Evolutionary conservation across 805 yeast species (phyloP), one percentile per base, ranked within the genome.

Genomic region (Spathaspora hagerdaliae): DNA sequence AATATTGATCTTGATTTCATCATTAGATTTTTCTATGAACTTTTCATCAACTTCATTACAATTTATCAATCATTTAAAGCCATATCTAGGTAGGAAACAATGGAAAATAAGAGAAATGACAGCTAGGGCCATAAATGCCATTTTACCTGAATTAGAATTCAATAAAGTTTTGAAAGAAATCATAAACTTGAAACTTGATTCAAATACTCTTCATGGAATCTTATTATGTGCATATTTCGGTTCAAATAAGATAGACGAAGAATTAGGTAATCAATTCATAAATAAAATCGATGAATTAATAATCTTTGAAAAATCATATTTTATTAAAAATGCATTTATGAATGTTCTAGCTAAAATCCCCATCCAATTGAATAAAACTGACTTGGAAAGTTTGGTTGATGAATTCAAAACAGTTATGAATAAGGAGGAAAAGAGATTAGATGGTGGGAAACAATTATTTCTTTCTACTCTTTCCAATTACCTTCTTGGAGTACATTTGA

Each of bases 61-160:
- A 6, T 39, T 46, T 14, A 29, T 12, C 8, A 14, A 26, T 9
- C 33, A 31, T 7, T 10, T 43, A 7, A 37, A 24, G 24, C 12
- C 35, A 5, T 54, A 84, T 50, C 64, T 91, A 29, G 67, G 68
- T 0, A 77, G 80, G 48, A 63, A 63, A 37, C 69, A 74, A 45
- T 92, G 96, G 96, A 89, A 89, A 55, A 75, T 94, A 7, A 75
- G 99, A 50, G 97, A 91, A 57, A 78, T 87, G 79, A 86, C 96
- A 0, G 87, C 96, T 0, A 74, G 82, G 56, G 78, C 89, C 5
- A 55, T 87, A 1, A 78, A 84, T 0, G 65, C 83, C 0, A 38
- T 49, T 41, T 24, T 42, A 6, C 19, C 29, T 24, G 24, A 27
- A 26, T 32, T 36, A 10, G 51, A 52, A 4, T 70, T 71, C 31